Evolutionary conservation across 257 asterid species (phyloP).

Genomic region (Solanum virginianum): DNA sequence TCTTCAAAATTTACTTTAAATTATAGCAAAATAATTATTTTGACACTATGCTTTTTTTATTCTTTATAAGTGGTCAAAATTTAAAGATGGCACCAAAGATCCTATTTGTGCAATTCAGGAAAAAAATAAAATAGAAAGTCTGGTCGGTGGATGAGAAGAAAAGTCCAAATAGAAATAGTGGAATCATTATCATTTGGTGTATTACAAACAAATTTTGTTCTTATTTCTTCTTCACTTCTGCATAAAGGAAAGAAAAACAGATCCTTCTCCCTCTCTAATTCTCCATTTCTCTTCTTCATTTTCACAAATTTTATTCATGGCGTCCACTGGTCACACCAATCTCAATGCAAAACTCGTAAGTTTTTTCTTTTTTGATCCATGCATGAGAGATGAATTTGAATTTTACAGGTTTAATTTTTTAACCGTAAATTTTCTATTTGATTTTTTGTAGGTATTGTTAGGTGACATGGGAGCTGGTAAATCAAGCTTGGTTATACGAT

Average conservation of each 20-base stretch:
- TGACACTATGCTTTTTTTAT: background rate
- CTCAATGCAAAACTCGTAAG: slow-evolving; percentile 79
- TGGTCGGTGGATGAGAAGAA: background rate
- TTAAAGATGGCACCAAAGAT: background rate
- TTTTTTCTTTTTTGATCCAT: background rate
- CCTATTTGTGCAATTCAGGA: background rate
- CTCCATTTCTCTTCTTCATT: background rate
- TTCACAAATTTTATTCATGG: slow-evolving; percentile 11
- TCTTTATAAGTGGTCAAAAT: background rate
- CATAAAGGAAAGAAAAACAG: background rate
- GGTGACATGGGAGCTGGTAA: slow-evolving; percentile 98
- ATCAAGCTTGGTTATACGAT: slow-evolving; percentile 88
- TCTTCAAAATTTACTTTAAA: background rate
- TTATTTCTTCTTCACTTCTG: background rate
- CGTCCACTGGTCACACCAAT: slow-evolving; percentile 47
- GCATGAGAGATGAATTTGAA: background rate
- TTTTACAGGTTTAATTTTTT: background rate
- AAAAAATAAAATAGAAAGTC: background rate
- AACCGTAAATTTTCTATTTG: background rate
- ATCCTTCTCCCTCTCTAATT: background rate
- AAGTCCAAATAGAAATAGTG: background rate
- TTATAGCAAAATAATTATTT: background rate
- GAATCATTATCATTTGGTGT: background rate
- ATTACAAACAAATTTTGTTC: background rate
- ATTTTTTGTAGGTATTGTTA: slow-evolving; percentile 47